Conservation (phyloP, 495 filamentous ascomycete species). For the Penicillium crystallinum region DNA sequence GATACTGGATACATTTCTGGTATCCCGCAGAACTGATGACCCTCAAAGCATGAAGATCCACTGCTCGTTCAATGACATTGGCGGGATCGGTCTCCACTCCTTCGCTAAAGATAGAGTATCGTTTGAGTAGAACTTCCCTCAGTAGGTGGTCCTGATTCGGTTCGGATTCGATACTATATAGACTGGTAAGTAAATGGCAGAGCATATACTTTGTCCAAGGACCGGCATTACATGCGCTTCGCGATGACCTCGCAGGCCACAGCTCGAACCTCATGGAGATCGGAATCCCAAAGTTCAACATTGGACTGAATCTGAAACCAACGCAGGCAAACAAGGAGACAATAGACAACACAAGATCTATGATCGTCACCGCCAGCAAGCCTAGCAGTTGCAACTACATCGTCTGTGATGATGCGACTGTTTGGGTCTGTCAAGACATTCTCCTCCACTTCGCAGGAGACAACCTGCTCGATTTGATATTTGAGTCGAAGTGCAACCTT, state of each 20-base stretch:
- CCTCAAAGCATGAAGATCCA: conserved; percentile 83
- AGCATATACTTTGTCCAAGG: neutral
- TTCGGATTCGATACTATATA: conserved; percentile 68
- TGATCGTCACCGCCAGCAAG: conserved; percentile 75
- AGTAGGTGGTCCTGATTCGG: conserved; percentile 71
- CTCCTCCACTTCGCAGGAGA: conserved; percentile 81
- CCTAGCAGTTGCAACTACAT: conserved; percentile 71
- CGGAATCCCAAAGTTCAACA: conserved; percentile 85
- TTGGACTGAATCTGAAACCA: conserved; percentile 85
- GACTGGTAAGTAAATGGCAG: conserved; percentile 4
- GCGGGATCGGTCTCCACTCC: conserved; percentile 65
- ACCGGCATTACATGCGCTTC: conserved; percentile 66
- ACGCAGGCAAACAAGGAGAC: conserved; percentile 77
- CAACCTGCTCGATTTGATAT: conserved; percentile 81
- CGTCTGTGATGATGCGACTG: conserved; percentile 73
- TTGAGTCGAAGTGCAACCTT: conserved; percentile 83
- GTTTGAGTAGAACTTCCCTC: conserved; percentile 78
- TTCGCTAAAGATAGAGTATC: conserved; percentile 75
- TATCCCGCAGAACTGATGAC: conserved; percentile 92
- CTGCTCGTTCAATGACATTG: conserved; percentile 87
- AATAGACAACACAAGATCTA: conserved; percentile 74
- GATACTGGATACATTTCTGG: conserved; percentile 84
- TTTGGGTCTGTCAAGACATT: conserved; percentile 67
- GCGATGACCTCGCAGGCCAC: conserved; percentile 90
- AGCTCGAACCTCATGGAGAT: conserved; percentile 72